A percentile compares a stretch with the other conserved stretches of the same genome.
Evolutionary conservation across 1,284 basidiomycete species (phyloP).

Genomic region (Cutaneotrichosporon mucoides): DNA sequence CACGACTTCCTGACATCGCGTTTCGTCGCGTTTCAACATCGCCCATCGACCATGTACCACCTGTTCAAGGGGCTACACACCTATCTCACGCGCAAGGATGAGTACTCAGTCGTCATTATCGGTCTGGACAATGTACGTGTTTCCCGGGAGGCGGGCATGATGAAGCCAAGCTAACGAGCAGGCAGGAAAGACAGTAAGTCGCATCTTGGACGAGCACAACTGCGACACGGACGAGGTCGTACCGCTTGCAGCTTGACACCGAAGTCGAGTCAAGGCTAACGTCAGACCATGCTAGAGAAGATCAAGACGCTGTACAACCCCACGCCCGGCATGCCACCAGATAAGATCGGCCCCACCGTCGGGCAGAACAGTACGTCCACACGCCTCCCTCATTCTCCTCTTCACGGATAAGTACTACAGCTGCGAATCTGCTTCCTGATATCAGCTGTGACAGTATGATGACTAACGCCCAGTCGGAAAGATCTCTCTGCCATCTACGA

Average conservation of each 20-base stretch:
- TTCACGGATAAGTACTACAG: not conserved
- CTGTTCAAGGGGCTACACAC: constrained; percentile 83
- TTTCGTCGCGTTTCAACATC: not conserved
- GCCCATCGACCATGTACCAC: constrained; percentile 65
- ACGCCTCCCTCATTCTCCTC: not conserved
- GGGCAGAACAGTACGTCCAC: constrained; percentile 78
- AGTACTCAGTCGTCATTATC: constrained; percentile 88
- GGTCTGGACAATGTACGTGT: constrained; percentile 55
- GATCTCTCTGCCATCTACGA: constrained; percentile 81
- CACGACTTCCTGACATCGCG: not conserved
- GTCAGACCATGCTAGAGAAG: constrained; percentile 78
- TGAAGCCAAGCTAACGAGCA: constrained; percentile 10
- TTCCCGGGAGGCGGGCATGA: too few species aligned
- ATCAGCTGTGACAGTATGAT: too few species aligned
- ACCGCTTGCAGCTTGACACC: too few species aligned
- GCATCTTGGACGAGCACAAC: too few species aligned
- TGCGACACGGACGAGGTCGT: too few species aligned
- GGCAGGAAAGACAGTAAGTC: constrained; percentile 81
- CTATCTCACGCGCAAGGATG: constrained; percentile 85
- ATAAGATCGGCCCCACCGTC: constrained; percentile 88
- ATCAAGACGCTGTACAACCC: constrained; percentile 88
- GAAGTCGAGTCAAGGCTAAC: not conserved
- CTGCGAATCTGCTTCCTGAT: too few species aligned
- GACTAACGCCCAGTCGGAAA: constrained; percentile 64
- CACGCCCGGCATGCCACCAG: constrained; percentile 72